Evolutionary conservation across 805 yeast genomes (phyloP), one percentile per base, ranked within the genome.

Genomic region (Tetrapisispora namnaoensis): DNA sequence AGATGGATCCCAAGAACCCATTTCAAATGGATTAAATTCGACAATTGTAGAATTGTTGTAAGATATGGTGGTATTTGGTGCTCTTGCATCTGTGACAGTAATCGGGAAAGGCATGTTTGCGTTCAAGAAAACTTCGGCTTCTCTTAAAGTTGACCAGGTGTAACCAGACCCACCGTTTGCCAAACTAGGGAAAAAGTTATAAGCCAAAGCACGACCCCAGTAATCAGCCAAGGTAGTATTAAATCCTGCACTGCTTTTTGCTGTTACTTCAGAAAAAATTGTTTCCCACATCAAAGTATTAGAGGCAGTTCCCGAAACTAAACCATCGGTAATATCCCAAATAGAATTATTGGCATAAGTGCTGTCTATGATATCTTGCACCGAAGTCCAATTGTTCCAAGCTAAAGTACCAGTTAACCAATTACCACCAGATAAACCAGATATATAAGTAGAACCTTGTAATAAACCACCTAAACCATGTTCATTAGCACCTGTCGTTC

Each of bases 1-100:
- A 1, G 83, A 70, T 17, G 88, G 86, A 61, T 89, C 96, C 95
- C 95, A 88, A 4, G 95, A 81, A 9, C 96, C 96, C 60, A 89
- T 68, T 61, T 83, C 86, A 58, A 71, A 82, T 13, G 95, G 91
- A 48, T 74, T 75, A 57, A 79, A 66, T 55, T 80, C 79, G 51
- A 80, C 78, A 45, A 74, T 77, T 0, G 96, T 86, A 2, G 95
- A 82, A 69, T 86, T 88, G 42, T 67, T 61, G 53, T 76, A 72
- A 49, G 85, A 69, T 46, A 84, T 72, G 7, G 53, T 49, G 2
- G 83, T 72, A n/a, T 78, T 79, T 16, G 86, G 86, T 18, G 76
- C 70, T 65, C 88, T 71, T 40, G 86, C 87, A 60, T 79, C 80
- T 14, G 82, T 77, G 56, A 76, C 83, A 55, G 76, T 70, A 57